These are phyloP conservation scores for Boechera retrofracta DNA, from an alignment of 345 rosid species.

Conservation along the genomic window DNA sequence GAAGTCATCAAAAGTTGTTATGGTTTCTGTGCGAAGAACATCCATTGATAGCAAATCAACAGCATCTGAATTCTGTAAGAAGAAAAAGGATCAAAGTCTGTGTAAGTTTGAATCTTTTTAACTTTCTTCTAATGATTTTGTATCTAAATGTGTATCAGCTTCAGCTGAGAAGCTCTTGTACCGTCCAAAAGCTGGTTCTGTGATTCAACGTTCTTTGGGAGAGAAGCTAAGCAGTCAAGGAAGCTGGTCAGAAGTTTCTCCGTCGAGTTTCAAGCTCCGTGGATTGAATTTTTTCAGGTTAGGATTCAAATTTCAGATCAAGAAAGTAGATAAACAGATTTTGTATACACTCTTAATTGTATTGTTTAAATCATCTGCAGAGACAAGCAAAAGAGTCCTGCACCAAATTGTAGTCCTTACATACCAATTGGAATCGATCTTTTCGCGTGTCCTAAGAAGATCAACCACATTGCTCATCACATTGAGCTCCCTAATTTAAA, in stretches of 20 bases:
- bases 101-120: not conserved
- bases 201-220: slow-evolving; percentile 43
- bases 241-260: slow-evolving; percentile 69
- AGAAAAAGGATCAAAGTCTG: slow-evolving; percentile 4
- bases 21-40: slow-evolving; percentile 68
- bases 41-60: slow-evolving; percentile 55
- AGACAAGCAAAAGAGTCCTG: slow-evolving; percentile 70
- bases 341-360: not conserved
- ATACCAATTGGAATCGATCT: slow-evolving; percentile 75
- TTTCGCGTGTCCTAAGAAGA: slow-evolving; percentile 64
- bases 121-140: slow-evolving; percentile 28
- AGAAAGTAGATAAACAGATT: slow-evolving; percentile 15
- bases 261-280: slow-evolving; percentile 72
- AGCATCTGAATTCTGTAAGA: slow-evolving; percentile 58
- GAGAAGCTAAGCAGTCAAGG: slow-evolving; percentile 52
- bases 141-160: slow-evolving; percentile 44
- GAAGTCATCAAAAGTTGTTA: slow-evolving; percentile 68
- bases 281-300: slow-evolving; percentile 70
- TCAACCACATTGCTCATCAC: slow-evolving; percentile 77
- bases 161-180: slow-evolving; percentile 57
- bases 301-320: slow-evolving; percentile 22
- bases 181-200: slow-evolving; percentile 68
- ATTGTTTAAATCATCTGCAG: slow-evolving; percentile 46
- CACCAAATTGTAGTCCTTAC: slow-evolving; percentile 66
- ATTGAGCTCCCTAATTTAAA: slow-evolving; percentile 68